Conservation (phyloP, 1,284 basidiomycete genomes). For the Naganishia sp. region DNA sequence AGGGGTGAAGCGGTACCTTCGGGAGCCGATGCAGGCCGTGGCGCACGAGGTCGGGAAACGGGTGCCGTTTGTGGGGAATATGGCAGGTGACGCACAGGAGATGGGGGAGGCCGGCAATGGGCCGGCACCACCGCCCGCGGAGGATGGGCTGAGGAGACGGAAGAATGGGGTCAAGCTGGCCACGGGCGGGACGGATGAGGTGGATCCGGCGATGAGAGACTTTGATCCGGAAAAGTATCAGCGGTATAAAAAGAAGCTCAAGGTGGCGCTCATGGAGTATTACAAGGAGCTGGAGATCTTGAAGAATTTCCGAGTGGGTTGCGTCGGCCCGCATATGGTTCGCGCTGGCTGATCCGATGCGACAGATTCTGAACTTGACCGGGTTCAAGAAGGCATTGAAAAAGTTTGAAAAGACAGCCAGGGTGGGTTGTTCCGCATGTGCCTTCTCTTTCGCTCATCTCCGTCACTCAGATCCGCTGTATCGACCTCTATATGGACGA, state of each 20-base stretch:
- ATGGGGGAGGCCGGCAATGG: neutral
- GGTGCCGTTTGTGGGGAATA: slow-evolving; percentile 33
- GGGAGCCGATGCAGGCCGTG: neutral
- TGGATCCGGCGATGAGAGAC: slow-evolving; percentile 31
- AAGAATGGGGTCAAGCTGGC: neutral
- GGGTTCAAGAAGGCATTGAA: slow-evolving; percentile 90
- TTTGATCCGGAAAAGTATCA: slow-evolving; percentile 77
- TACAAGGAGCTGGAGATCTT: slow-evolving; percentile 76
- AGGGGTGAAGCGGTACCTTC: slow-evolving; percentile 14
- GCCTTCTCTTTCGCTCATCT: neutral
- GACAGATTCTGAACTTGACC: slow-evolving; percentile 77
- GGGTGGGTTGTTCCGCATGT: slow-evolving; percentile 54
- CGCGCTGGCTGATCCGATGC: neutral
- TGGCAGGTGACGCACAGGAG: neutral
- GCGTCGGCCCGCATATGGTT: slow-evolving; percentile 2
- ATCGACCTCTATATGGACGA: slow-evolving; percentile 73
- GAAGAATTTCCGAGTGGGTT: slow-evolving; percentile 79
- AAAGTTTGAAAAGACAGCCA: slow-evolving; percentile 87
- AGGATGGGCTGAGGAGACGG: neutral
- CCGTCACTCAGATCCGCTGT: slow-evolving; percentile 40
- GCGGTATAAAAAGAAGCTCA: slow-evolving; percentile 76
- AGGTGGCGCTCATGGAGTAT: slow-evolving; percentile 79
- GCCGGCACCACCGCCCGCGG: neutral
- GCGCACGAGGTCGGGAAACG: slow-evolving; percentile 33
- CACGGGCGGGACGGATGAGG: neutral